A percentile compares a stretch with the other conserved stretches of the same genome.
Conservation (phyloP, 2,329 filamentous ascomycete species). For the Hypoxylon sp. region DNA sequence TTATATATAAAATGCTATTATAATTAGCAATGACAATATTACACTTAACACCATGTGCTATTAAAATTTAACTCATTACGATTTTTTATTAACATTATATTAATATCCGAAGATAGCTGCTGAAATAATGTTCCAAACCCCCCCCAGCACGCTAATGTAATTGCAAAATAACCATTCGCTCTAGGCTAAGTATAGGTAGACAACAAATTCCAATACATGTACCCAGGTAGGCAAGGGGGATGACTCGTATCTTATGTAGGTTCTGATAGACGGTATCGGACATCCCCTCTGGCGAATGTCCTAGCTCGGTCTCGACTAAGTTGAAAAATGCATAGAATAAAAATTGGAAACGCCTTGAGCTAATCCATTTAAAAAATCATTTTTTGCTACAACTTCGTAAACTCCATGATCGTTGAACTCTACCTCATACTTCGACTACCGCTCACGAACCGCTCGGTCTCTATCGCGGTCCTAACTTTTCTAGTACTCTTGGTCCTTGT, state of each 20-base stretch:
- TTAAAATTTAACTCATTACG: no score
- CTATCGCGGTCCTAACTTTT: conserved; percentile 93
- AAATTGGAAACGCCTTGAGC: conserved; percentile 11
- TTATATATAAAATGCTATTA: no score
- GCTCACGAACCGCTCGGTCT: conserved; percentile 17
- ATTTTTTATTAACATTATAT: no score
- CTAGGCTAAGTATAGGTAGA: neutral
- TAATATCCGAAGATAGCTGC: no score
- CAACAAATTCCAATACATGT: neutral
- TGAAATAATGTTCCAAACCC: no score
- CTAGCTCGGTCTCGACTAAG: neutral
- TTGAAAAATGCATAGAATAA: conserved; percentile 13
- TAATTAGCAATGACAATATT: no score
- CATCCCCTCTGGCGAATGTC: neutral
- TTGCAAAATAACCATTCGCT: neutral
- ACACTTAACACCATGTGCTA: no score
- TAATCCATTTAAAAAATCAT: conserved; percentile 29
- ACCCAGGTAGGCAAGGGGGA: neutral
- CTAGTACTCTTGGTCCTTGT: conserved; percentile 84
- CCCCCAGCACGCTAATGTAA: no score
- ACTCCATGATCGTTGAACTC: conserved; percentile 34
- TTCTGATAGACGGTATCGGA: neutral
- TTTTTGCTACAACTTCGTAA: conserved; percentile 43
- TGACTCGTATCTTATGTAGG: no score
- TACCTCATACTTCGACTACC: conserved; percentile 8